Conservation (phyloP, 768 basidiomycete genomes). For the Boletus subparvulus region DNA sequence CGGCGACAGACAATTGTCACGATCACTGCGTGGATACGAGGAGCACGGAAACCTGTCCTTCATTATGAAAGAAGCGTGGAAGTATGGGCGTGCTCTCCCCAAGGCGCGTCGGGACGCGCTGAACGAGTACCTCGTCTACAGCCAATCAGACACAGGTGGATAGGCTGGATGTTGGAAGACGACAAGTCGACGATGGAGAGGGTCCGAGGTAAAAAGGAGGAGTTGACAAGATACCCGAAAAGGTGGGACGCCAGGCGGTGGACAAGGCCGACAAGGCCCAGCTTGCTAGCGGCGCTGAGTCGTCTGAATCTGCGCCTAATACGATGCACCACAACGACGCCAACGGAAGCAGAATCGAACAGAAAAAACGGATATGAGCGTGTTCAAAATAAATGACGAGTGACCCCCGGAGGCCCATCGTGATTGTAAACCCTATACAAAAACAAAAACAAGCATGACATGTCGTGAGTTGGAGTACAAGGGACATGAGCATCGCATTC, state of each 20-base stretch:
- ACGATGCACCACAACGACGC: neutral
- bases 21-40: too few relatives aligned
- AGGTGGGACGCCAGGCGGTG: constrained; percentile 62
- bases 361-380: constrained; percentile 20
- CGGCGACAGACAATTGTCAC: too few relatives aligned
- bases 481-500: neutral
- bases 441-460: neutral
- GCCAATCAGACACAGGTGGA: too few relatives aligned
- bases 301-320: neutral
- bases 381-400: neutral
- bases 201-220: constrained; percentile 61
- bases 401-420: too few relatives aligned
- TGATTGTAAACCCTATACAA: neutral
- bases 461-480: neutral
- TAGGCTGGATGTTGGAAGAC: too few relatives aligned
- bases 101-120: too few relatives aligned
- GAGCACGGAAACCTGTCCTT: too few relatives aligned
- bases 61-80: too few relatives aligned
- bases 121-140: too few relatives aligned
- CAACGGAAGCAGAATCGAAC: neutral
- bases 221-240: constrained; percentile 73
- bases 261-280: constrained; percentile 37
- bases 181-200: constrained; percentile 45
- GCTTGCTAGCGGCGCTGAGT: neutral
- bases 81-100: too few relatives aligned